Base-by-base conservation (phyloP, 805 yeast genomes). In the Cyberlindnera americana region DNA sequence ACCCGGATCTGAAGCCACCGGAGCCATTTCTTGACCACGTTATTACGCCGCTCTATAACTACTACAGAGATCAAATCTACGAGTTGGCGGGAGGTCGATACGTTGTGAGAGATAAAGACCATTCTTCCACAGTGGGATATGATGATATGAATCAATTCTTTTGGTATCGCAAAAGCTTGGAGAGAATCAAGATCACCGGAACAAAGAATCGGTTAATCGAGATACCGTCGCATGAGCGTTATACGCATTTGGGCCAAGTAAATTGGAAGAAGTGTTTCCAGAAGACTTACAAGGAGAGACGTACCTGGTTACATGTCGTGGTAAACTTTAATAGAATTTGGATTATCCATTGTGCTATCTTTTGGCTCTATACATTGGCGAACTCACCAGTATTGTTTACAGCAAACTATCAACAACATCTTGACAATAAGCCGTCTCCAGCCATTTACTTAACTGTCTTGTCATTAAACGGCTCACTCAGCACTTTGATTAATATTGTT, bases 71-170 rank as follows among this genome's bases (percentile, higher is more conserved):
- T 41, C 83, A 78, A 53, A 64, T 73, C 3, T 81, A 72, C 49
- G 70, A 65, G 26, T 49, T 59, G 3, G 58, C 62, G 5, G 70
- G 66, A 15, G 79, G 73, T 0, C 60, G 59, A 17, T 71, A 67
- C 56, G 61, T 70, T 21, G 67, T 68, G 15, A 64, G 67, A 10
- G 82, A 77, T 44, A 73, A 69, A 40, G 91, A 83, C 54, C 91
- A 88, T 55, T 69, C 77, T 13, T 64, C 73, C 19, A 75, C 77
- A 5, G 79, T 88, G 43, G 96, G 96, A 0, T 88, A 88, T 59
- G 96, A 88, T 64, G 96, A 88, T 59, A 79, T 88, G 59, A 88
- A 88, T 56, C 96, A 88, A 54, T 65, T 83, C 27, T 88, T 88
- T 55, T 88, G 96, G 96, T 79, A 83, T 50, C 70, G 78, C 3